Evolutionary conservation across 2,329 filamentous ascomycete genomes (phyloP).

Genomic region (Phialophora tarda): DNA sequence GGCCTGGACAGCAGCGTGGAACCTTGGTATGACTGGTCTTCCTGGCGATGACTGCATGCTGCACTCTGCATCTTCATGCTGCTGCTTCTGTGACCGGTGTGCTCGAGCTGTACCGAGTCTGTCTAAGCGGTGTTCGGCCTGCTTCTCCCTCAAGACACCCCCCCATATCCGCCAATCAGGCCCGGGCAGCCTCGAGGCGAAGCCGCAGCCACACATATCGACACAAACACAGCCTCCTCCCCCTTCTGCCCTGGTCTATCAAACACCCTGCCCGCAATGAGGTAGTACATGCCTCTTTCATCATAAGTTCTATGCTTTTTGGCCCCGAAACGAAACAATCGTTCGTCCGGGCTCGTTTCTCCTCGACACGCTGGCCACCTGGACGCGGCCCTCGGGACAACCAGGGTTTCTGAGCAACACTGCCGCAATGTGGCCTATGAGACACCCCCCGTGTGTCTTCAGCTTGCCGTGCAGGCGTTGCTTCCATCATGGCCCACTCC

Average conservation of each 20-base stretch:
- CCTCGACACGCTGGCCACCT: background rate
- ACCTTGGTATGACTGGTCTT: conserved; percentile 18
- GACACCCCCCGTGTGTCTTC: background rate
- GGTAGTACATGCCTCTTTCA: conserved; percentile 16
- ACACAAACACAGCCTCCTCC: conserved; percentile 12
- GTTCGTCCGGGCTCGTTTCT: conserved; percentile 5
- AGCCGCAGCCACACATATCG: conserved; percentile 6
- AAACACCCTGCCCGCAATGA: conserved; percentile 7
- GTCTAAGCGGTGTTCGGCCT: background rate
- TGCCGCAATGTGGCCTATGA: conserved; percentile 14
- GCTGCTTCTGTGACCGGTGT: conserved; percentile 2
- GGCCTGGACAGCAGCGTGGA: background rate
- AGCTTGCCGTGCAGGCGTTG: background rate
- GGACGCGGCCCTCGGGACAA: conserved; percentile 9
- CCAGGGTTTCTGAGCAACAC: conserved; percentile 1
- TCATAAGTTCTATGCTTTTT: conserved; percentile 6
- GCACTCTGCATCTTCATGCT: background rate
- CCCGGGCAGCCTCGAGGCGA: conserved; percentile 12
- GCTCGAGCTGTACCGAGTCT: background rate
- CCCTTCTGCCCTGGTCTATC: background rate
- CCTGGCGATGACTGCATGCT: background rate
- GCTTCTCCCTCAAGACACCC: background rate
- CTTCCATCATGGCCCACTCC: conserved; percentile 9
- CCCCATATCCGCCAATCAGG: conserved; percentile 16
- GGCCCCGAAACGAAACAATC: conserved; percentile 22